Base-by-base conservation (phyloP, 2,329 filamentous ascomycete genomes). In the Lecanoromycetidae sp. region DNA sequence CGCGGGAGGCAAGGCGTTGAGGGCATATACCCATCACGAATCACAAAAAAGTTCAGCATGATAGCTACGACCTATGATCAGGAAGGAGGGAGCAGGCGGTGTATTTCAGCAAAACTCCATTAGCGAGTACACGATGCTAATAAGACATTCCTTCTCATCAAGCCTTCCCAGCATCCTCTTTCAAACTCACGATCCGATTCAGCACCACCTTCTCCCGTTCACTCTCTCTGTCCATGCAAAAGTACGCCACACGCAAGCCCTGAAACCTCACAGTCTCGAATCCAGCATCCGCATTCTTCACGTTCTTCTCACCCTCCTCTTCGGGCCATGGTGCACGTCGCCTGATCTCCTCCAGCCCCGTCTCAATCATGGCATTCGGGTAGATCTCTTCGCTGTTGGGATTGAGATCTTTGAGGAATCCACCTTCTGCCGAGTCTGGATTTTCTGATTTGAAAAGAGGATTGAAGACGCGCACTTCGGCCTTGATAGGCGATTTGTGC, bases 101-200 rank as follows among this genome's bases (percentile, higher is more conserved):
- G n/a, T n/a, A n/a, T n/a, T n/a, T n/a, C n/a, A n/a, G n/a, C n/a
- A n/a, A n/a, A n/a, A n/a, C n/a, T n/a, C n/a, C n/a, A n/a, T n/a
- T n/a, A n/a, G n/a, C n/a, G n/a, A n/a, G n/a, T n/a, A n/a, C n/a
- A n/a, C n/a, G n/a, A 30, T 10, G 15, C 17, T 10, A 27, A 15
- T 10, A 12, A 2, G 23, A 44, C 5, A 5, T 15, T 12, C 12
- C 35, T 17, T 10, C 13, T 13, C n/a, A n/a, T 44, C 35, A 50
- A 30, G 57, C 63, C 72, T 87, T 87, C 47, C 79, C 79, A n/a
- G 76, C 69, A 60, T 93, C 86, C 66, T 94, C 88, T 70, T 94
- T 94, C 59, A 95, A 66, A 39, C 83, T 85, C 19, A 96, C 88
- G 58, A 96, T 95, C 43, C 87, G 76, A 68, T 96, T 96, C 25